phyloP scores from a whole-genome alignment of 306 rosid genomes.

The Lathyrus aphaca region DNA sequence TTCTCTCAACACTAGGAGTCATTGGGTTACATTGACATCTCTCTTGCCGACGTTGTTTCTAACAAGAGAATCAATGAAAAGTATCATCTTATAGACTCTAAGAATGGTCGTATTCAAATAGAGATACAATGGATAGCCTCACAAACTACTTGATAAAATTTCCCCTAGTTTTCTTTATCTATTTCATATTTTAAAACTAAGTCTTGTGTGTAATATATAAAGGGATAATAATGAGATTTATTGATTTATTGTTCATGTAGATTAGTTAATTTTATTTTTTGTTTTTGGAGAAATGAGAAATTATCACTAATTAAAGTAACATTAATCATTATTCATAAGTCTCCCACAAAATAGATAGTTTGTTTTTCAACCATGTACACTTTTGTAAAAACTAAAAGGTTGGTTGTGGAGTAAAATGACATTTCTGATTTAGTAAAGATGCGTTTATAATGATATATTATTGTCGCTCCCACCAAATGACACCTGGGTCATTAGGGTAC shows the following conservation, averaged over 20 bases:
- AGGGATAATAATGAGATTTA: neutral
- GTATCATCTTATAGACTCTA: constrained; percentile 87
- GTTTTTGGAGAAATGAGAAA: neutral
- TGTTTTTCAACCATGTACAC: too few species aligned
- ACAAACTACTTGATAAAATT: constrained; percentile 14
- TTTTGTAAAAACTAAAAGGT: too few species aligned
- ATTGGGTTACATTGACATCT: constrained; percentile 71
- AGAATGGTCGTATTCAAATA: constrained; percentile 79
- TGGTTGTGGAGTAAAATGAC: too few species aligned
- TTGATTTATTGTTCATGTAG: constrained; percentile 6
- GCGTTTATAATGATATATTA: too few species aligned
- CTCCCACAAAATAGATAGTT: too few species aligned
- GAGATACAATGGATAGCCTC: constrained; percentile 90
- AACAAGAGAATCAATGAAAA: constrained; percentile 85
- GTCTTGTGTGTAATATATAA: neutral
- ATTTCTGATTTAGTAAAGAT: too few species aligned
- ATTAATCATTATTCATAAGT: too few species aligned
- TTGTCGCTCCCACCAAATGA: too few species aligned
- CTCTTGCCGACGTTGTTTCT: constrained; percentile 68
- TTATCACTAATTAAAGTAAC: neutral
- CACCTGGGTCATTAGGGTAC: too few species aligned
- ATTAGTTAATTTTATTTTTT: neutral
- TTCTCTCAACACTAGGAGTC: constrained; percentile 55
- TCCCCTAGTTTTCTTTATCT: neutral
- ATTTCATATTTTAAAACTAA: neutral